phyloP scores from a whole-genome alignment of 1,284 basidiomycete genomes.

The Boletus calvinii region DNA sequence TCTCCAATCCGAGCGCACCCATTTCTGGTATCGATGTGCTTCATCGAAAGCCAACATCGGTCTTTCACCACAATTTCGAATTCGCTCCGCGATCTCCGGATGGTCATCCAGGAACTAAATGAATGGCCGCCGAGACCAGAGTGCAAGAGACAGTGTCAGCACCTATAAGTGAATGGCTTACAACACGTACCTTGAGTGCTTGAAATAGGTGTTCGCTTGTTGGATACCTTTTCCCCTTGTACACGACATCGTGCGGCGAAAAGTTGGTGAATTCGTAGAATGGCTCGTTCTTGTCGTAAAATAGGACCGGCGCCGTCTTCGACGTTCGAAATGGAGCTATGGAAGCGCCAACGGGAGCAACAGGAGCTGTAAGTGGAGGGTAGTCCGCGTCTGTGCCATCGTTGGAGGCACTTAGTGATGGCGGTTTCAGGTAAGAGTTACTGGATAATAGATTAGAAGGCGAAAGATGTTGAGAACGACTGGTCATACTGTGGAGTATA shows the following conservation, averaged over 20 bases:
- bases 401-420: constrained; percentile 8
- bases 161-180: neutral
- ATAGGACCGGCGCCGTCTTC: constrained; percentile 43
- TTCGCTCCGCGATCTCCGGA: constrained; percentile 61
- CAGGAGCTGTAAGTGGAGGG: constrained; percentile 36
- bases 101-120: constrained; percentile 54
- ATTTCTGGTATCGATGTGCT: constrained; percentile 60
- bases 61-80: constrained; percentile 56
- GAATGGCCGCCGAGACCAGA: neutral
- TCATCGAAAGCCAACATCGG: constrained; percentile 65
- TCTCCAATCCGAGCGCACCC: constrained; percentile 59
- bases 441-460: constrained; percentile 12
- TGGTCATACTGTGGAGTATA: constrained; percentile 20
- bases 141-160: neutral
- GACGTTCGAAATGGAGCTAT: constrained; percentile 30
- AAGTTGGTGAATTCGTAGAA: constrained; percentile 72
- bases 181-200: constrained; percentile 54
- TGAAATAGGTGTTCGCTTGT: constrained; percentile 71
- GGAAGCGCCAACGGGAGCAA: constrained; percentile 29
- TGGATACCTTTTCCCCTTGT: constrained; percentile 58
- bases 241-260: constrained; percentile 55
- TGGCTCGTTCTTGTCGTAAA: constrained; percentile 60
- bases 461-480: neutral
- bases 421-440: constrained; percentile 18
- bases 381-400: constrained; percentile 23